phyloP scores from a whole-genome alignment of 208 protist genomes.

The Crithidia fasciculata region DNA sequence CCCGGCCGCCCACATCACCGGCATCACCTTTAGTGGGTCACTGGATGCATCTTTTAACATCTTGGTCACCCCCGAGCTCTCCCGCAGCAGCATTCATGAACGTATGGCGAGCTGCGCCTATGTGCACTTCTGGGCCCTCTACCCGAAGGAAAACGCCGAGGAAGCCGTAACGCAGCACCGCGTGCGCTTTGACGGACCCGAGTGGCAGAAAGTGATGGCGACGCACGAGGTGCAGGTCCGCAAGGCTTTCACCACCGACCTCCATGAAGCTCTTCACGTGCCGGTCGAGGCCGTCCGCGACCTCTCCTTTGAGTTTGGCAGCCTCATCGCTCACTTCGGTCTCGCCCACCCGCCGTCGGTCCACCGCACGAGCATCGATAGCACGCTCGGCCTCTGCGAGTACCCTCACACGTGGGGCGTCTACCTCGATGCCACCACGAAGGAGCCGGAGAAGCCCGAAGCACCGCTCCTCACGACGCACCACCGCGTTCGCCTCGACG shows the following conservation, averaged over 20 bases:
- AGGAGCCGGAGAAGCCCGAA: background rate
- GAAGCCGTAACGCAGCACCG: constrained; percentile 42
- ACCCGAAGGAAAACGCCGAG: background rate
- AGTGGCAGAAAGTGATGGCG: constrained; percentile 34
- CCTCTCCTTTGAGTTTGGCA: constrained; percentile 30
- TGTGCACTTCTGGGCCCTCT: constrained; percentile 25
- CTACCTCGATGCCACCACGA: constrained; percentile 20
- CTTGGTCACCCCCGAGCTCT: constrained; percentile 25
- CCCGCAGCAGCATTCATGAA: constrained; percentile 22
- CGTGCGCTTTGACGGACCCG: constrained; percentile 44
- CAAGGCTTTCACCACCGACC: constrained; percentile 38
- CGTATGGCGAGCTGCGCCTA: constrained; percentile 16
- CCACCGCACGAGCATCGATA: constrained; percentile 24
- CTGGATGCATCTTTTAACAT: constrained; percentile 42
- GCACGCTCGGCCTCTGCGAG: constrained; percentile 21
- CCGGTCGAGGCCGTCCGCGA: constrained; percentile 23
- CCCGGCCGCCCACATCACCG: constrained; percentile 8
- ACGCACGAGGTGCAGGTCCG: constrained; percentile 24
- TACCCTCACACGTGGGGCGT: constrained; percentile 49
- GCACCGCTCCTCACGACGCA: constrained; percentile 18
- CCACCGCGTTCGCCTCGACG: constrained; percentile 37
- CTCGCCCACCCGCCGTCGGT: constrained; percentile 20
- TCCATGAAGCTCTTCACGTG: constrained; percentile 21
- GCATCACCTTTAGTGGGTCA: constrained; percentile 10
- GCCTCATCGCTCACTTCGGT: constrained; percentile 32